Conservation (phyloP, 768 basidiomycete genomes). For the Serendipita sp. region DNA sequence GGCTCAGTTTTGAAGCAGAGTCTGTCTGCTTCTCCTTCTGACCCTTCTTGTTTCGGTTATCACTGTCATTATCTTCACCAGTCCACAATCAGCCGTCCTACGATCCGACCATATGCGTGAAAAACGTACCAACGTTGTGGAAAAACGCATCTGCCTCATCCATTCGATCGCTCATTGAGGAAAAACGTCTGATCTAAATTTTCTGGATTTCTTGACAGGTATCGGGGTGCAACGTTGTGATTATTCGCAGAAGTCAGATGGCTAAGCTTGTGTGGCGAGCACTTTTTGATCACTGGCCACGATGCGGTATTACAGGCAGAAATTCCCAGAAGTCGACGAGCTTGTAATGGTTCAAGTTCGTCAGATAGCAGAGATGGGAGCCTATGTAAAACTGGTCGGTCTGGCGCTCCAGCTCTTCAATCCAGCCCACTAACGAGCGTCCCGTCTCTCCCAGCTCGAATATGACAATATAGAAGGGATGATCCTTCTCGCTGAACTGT, state of each 20-base stretch:
- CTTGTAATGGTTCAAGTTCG: slow-evolving; percentile 99
- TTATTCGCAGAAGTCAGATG: not conserved
- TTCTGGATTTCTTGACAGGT: not conserved
- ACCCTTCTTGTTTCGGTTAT: not conserved
- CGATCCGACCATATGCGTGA: not conserved
- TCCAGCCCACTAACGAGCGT: not conserved
- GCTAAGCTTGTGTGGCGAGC: not conserved
- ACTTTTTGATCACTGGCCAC: slow-evolving; percentile 8
- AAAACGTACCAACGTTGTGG: not conserved
- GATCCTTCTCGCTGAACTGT: slow-evolving; percentile 97
- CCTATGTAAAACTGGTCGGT: slow-evolving; percentile 85
- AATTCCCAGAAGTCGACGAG: slow-evolving; percentile 92
- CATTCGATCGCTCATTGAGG: not conserved
- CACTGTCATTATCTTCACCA: not conserved
- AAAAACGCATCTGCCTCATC: not conserved
- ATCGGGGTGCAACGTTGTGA: no score
- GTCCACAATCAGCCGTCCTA: not conserved
- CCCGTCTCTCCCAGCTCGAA: slow-evolving; percentile 49
- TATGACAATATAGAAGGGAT: slow-evolving; percentile 99
- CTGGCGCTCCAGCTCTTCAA: not conserved
- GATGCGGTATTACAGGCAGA: slow-evolving; percentile 89
- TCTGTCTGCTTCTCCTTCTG: not conserved
- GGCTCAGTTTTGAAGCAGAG: slow-evolving; percentile 67
- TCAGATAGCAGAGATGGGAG: slow-evolving; percentile 99
- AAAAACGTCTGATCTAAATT: not conserved